phyloP scores from a whole-genome alignment of 2,329 filamentous ascomycete species.

The Aspergillus versicolor region DNA sequence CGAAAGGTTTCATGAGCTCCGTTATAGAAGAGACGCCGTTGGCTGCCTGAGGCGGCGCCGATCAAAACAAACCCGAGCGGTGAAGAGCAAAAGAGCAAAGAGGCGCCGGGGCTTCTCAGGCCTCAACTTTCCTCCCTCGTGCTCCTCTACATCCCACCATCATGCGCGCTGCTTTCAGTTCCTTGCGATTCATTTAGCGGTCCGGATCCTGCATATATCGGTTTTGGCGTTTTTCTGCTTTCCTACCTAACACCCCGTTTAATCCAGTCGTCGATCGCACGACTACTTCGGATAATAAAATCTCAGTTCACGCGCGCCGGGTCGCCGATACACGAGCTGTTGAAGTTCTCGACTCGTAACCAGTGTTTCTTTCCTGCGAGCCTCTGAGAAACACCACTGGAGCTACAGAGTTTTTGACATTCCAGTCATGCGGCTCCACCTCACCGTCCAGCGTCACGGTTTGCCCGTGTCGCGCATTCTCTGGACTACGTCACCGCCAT shows the following conservation, averaged over 20 bases:
- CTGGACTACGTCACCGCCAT: conserved; percentile 61
- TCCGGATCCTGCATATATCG: not conserved
- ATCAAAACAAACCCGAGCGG: conserved; percentile 15
- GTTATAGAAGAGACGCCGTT: not conserved
- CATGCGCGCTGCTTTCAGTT: conserved; percentile 4
- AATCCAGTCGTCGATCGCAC: not conserved
- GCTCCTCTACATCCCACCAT: not conserved
- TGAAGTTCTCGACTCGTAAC: not conserved
- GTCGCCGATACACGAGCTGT: not conserved
- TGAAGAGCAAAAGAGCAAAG: not conserved
- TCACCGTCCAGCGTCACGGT: conserved; percentile 70
- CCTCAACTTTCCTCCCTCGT: not conserved
- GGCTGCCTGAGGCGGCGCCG: conserved; percentile 8
- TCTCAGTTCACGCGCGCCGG: not conserved
- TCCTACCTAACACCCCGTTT: not conserved
- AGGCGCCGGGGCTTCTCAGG: not conserved
- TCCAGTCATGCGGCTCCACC: conserved; percentile 65
- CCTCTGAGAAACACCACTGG: too few species aligned
- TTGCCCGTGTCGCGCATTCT: conserved; percentile 71
- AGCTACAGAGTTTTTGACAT: conserved; percentile 5
- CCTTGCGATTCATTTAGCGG: conserved; percentile 4
- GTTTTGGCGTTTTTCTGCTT: conserved; percentile 2
- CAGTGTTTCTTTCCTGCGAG: not conserved
- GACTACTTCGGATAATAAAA: not conserved
- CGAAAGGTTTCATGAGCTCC: not conserved